These are phyloP conservation scores for Hypoxylon sp. DNA, from an alignment of 2,329 filamentous ascomycete genomes.

Conservation along the genomic window DNA sequence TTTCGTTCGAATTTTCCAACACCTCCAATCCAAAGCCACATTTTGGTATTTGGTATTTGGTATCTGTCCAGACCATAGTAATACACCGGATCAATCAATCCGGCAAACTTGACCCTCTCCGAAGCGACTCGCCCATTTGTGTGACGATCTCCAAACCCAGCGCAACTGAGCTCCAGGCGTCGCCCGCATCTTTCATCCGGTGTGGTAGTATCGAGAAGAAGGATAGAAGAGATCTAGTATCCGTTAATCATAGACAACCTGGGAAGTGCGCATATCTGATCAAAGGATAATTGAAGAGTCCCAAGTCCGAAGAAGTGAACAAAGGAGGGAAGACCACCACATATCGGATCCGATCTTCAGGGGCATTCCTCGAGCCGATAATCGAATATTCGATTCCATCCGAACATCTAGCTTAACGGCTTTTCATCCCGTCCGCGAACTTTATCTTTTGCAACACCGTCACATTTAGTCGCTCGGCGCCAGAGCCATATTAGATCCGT, in stretches of 20 bases:
- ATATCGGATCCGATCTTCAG: conserved; percentile 34
- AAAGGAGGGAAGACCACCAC: conserved; percentile 20
- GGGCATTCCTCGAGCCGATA: conserved; percentile 30
- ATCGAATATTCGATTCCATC: conserved; percentile 32
- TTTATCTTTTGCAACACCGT: conserved; percentile 14
- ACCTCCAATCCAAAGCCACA: conserved; percentile 28
- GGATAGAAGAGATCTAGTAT: conserved; percentile 15
- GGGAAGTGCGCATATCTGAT: conserved; percentile 8
- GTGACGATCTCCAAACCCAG: conserved; percentile 29
- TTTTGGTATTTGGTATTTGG: conserved; percentile 27
- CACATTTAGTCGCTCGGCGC: conserved; percentile 19
- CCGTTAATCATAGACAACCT: conserved; percentile 25
- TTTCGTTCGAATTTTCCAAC: conserved; percentile 25
- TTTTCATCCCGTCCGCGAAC: conserved; percentile 12
- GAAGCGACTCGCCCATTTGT: conserved; percentile 24
- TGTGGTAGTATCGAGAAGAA: conserved; percentile 28
- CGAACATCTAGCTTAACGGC: conserved; percentile 20
- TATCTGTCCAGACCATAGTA: conserved; percentile 24
- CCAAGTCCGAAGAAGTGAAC: conserved; percentile 22
- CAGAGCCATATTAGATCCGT: conserved; percentile 24
- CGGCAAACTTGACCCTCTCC: conserved; percentile 22
- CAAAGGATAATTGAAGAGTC: conserved; percentile 25
- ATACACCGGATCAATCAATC: conserved; percentile 30
- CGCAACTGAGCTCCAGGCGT: conserved; percentile 21
- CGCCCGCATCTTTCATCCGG: conserved; percentile 19